Evolutionary conservation across 2,329 filamentous ascomycete species (phyloP), one percentile per base, ranked within the genome.

Genomic region (Fulvia fulva): DNA sequence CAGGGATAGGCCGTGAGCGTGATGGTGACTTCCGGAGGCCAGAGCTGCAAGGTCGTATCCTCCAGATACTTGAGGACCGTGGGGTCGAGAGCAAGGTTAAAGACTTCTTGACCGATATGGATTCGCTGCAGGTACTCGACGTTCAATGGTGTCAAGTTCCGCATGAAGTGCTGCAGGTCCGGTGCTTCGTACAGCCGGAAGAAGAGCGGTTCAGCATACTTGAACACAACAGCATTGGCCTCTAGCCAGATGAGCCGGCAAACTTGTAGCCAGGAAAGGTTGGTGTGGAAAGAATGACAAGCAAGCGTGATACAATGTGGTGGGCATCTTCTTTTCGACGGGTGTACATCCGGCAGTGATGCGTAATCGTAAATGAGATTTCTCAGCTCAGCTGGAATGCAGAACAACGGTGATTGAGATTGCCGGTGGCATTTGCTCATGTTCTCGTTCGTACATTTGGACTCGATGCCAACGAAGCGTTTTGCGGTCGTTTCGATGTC

Each of bases 221-320:
- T 32, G 28, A 30, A 51, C n/a, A 23, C 49, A 16, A 51, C n/a
- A 9, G 49, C 30, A 28, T 51, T 51, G n/a, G 26, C 49, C 22
- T 51, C 49, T 12, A 51, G 25, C 49, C 49, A 51, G 49, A 51
- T 19, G 9, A 30, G 49, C 37, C 49, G 26, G n/a, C 49, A 51
- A 9, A 28, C 2, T 12, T 34, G 49, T 1, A 51, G 28, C 49
- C 49, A 51, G 12, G 49, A 51, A 9, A 51, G 49, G 26, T 51
- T 51, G 1, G 28, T 34, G 14, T 28, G 37, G 8, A 51, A 26
- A 7, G 34, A 19, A 7, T 19, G 16, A 19, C 30, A 34, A 8
- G 28, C 28, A 11, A 51, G 28, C 8, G 16, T 11, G n/a, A 51
- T 30, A 23, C 28, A 34, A 34, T 34, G 16, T 26, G 49, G 28